phyloP scores from a whole-genome alignment of 83 land plant genomes.

The Picea abies region DNA sequence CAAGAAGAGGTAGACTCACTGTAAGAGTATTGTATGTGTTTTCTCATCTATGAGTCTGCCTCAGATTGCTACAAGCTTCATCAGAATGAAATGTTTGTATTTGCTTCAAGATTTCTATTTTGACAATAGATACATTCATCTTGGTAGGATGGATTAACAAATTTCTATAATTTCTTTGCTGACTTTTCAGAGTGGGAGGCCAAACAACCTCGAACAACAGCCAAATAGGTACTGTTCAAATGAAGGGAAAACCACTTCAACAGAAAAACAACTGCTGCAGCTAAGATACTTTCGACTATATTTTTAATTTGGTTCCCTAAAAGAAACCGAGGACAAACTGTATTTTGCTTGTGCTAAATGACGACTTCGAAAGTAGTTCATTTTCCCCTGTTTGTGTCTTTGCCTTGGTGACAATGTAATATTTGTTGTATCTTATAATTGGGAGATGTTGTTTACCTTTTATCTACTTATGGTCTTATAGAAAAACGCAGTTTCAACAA shows the following conservation, averaged over 20 bases:
- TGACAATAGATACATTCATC: not conserved
- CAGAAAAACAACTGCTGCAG: slow-evolving; percentile 28
- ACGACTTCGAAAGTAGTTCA: slow-evolving; percentile 4
- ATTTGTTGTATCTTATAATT: slow-evolving; percentile 9
- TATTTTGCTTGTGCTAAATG: slow-evolving; percentile 7
- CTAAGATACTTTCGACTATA: not conserved
- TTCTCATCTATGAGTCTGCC: not conserved
- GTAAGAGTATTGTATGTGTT: not conserved
- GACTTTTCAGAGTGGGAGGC: slow-evolving; percentile 19
- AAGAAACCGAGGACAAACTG: not conserved
- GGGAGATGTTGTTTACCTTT: not conserved
- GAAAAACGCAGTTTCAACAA: not conserved
- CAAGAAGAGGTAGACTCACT: slow-evolving; percentile 54
- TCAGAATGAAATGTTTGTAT: not conserved
- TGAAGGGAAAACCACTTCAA: slow-evolving; percentile 28
- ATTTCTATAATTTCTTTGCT: not conserved
- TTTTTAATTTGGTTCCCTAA: not conserved
- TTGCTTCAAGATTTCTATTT: not conserved
- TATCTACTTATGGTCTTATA: not conserved
- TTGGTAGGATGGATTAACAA: not conserved
- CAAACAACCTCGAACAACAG: slow-evolving; percentile 5
- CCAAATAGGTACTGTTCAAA: slow-evolving; percentile 17
- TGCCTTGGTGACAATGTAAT: not conserved
- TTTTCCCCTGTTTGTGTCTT: no score
- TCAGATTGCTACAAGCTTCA: not conserved